Evolutionary conservation across 306 rosid genomes (phyloP), one percentile per base, ranked within the genome.

Genomic region (Casuarina equisetifolia): DNA sequence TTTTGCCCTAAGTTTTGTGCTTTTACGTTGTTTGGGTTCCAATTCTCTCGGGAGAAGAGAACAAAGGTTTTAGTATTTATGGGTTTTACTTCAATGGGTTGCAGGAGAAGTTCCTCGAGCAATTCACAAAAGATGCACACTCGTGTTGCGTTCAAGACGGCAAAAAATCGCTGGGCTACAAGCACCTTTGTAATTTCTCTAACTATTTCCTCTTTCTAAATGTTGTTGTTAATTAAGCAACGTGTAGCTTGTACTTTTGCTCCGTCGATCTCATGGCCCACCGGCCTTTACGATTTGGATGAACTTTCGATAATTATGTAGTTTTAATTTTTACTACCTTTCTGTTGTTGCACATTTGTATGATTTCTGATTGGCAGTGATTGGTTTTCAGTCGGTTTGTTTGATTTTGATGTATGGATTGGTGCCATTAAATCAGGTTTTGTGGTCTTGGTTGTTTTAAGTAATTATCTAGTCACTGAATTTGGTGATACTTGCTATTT

Each of bases 41-140:
- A 16, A 68, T 42, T 17, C 64, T 51, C 5, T 50, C 57, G 57
- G 39, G 3, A 9, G 64, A 16, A 67, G 51, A 67, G 42, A 67
- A 42, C 16, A 17, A 67, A 67, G 40, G 16, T 42, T 49, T 12
- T 40, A 1, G 70, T 66, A 42, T 40, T 66, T 17, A 42, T 9
- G 71, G n/a, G 1, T n/a, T 1, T 20, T 64, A 9, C 20, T 35
- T 40, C 52, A 15, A 46, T 77, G 61, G 74, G 39, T 58, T 82
- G 77, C 87, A 95, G 98, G 98, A 89, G 92, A 92, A 83, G 88
- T 95, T 95, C 45, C 90, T 95, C 10, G 83, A 87, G 64, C 92
- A 84, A 64, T 88, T 92, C 48, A 73, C 90, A 39, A 81, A 78
- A 69, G 97, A 95, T 12, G 84, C 91, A 7, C 80, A 86, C 82